These are phyloP conservation scores for Trichoderma semiorbis DNA, from an alignment of 2,329 filamentous ascomycete genomes.

Conservation along the genomic window DNA sequence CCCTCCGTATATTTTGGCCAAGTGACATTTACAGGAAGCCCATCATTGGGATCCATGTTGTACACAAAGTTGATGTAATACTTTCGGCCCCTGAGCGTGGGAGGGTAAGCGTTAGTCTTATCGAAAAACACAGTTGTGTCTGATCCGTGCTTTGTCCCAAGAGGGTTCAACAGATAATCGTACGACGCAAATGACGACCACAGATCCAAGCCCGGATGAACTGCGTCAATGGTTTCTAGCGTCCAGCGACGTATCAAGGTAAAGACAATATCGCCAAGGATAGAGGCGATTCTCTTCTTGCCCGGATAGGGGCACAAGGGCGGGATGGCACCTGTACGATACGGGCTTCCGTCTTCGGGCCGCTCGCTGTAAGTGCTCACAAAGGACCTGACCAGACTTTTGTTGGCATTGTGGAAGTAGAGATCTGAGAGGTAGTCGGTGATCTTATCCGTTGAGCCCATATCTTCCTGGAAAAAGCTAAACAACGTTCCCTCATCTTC, in stretches of 20 bases:
- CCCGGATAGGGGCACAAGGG: slow-evolving; percentile 62
- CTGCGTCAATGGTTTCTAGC: slow-evolving; percentile 49
- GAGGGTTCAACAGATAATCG: too few species aligned
- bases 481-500: slow-evolving; percentile 80
- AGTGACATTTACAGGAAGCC: slow-evolving; percentile 32
- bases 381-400: slow-evolving; percentile 49
- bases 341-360: slow-evolving; percentile 62
- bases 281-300: slow-evolving; percentile 71
- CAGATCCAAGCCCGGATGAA: too few species aligned
- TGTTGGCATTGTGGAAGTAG: slow-evolving; percentile 58
- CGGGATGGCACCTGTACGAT: slow-evolving; percentile 63
- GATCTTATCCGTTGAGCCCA: slow-evolving; percentile 58
- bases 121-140: slow-evolving; percentile 65
- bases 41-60: slow-evolving; percentile 65
- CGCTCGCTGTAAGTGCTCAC: slow-evolving; percentile 60
- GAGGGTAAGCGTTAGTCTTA: slow-evolving; percentile 55
- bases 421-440: slow-evolving; percentile 59
- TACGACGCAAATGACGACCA: too few species aligned
- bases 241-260: slow-evolving; percentile 66
- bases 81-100: slow-evolving; percentile 55
- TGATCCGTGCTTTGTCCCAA: slow-evolving; percentile 72
- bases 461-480: slow-evolving; percentile 63
- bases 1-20: too few species aligned
- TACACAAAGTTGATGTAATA: slow-evolving; percentile 74
- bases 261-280: slow-evolving; percentile 73